These are phyloP conservation scores for Nyctanthes arbortristis DNA, from an alignment of 257 asterid genomes.

Conservation along the genomic window DNA sequence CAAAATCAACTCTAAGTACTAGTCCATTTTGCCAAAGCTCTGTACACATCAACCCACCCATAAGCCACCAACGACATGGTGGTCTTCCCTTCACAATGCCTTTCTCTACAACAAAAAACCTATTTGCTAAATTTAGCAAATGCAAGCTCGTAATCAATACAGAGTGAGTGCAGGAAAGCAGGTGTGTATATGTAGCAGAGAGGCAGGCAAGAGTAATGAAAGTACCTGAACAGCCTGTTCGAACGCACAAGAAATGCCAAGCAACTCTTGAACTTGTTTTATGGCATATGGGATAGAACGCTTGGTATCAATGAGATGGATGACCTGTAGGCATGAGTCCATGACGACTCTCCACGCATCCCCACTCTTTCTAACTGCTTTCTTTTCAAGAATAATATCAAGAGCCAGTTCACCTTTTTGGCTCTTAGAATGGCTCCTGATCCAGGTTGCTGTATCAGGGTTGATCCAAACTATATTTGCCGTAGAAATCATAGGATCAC, in stretches of 20 bases:
- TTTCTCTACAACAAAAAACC: neutral
- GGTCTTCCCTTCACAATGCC: neutral
- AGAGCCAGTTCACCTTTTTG: constrained; percentile 80
- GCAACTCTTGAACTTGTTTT: constrained; percentile 89
- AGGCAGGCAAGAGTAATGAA: neutral
- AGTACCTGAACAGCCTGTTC: constrained; percentile 99
- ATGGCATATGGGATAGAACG: constrained; percentile 84
- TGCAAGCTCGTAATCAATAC: neutral
- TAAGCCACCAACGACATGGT: neutral
- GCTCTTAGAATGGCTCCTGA: constrained; percentile 61
- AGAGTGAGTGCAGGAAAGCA: too few relatives aligned
- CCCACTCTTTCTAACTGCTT: constrained; percentile 72
- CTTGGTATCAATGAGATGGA: constrained; percentile 72
- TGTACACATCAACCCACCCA: neutral
- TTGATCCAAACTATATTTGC: constrained; percentile 69
- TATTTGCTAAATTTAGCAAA: neutral
- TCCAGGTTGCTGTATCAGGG: constrained; percentile 79
- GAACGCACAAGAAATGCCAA: constrained; percentile 96
- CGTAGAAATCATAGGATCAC: constrained; percentile 82
- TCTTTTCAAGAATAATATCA: constrained; percentile 78
- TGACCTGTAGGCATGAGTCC: constrained; percentile 86
- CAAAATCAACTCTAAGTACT: neutral
- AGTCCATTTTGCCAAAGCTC: neutral
- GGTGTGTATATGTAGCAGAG: too few relatives aligned
- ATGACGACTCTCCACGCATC: constrained; percentile 93